These are phyloP conservation scores for Durotheca rogersii DNA, from an alignment of 495 filamentous ascomycete genomes.

Conservation along the genomic window DNA sequence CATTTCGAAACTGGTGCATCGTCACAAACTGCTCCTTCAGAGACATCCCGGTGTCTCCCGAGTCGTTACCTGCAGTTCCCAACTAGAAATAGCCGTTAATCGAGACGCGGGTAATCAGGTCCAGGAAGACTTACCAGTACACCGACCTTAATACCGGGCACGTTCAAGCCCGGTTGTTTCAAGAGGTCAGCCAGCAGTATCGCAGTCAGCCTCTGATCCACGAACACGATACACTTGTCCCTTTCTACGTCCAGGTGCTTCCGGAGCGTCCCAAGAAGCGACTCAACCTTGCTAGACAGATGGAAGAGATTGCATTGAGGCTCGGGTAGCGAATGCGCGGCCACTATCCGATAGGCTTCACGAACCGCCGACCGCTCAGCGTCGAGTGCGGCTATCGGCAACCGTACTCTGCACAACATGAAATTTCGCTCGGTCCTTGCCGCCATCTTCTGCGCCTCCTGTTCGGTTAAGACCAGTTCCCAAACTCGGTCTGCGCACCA, in stretches of 20 bases:
- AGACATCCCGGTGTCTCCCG: constrained; percentile 46
- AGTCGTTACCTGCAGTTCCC: constrained; percentile 45
- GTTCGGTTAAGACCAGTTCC: constrained; percentile 67
- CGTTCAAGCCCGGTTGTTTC: constrained; percentile 50
- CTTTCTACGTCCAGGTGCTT: constrained; percentile 55
- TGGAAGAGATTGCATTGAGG: constrained; percentile 44
- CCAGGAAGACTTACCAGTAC: constrained; percentile 58
- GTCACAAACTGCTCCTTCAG: constrained; percentile 75
- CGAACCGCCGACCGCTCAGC: constrained; percentile 54
- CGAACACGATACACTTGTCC: constrained; percentile 83
- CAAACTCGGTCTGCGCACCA: constrained; percentile 90
- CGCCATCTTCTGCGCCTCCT: constrained; percentile 63
- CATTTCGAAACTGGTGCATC: constrained; percentile 73
- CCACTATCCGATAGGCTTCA: constrained; percentile 60
- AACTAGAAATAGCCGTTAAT: constrained; percentile 24
- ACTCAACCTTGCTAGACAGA: constrained; percentile 72
- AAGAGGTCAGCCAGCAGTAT: constrained; percentile 68
- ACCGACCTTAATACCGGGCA: constrained; percentile 63
- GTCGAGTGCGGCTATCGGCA: constrained; percentile 37
- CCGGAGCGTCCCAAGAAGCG: constrained; percentile 58
- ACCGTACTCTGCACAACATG: constrained; percentile 27
- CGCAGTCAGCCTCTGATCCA: constrained; percentile 74
- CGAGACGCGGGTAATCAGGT: not conserved
- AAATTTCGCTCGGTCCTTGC: constrained; percentile 52
- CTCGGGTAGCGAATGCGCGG: constrained; percentile 46